These are phyloP conservation scores for Sarocladiaceae sp. DNA, from an alignment of 2,329 filamentous ascomycete genomes.

Conservation along the genomic window DNA sequence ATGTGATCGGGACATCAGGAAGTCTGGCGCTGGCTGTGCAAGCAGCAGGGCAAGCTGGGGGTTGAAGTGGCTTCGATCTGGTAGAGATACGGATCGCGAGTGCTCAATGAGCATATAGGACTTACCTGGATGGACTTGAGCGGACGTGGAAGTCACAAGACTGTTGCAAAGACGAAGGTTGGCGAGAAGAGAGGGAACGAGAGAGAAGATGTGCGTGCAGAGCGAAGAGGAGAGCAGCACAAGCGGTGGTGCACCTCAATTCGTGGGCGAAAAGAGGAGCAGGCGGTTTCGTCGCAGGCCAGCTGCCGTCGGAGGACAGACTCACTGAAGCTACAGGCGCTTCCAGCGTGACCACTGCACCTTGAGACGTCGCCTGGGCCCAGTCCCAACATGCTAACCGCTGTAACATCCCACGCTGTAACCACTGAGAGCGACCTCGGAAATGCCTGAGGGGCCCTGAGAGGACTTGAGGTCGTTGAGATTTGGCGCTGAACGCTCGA, in stretches of 20 bases:
- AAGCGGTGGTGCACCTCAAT: background rate
- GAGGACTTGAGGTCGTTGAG: too few species aligned
- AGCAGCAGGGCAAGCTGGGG: background rate
- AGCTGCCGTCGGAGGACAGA: too few species aligned
- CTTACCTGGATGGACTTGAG: background rate
- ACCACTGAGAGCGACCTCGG: background rate
- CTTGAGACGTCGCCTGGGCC: too few species aligned
- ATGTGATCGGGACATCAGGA: slow-evolving; percentile 7
- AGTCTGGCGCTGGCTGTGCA: background rate
- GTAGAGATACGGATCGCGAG: background rate
- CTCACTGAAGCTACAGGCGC: background rate
- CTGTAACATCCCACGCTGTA: background rate
- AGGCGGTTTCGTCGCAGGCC: slow-evolving; percentile 1
- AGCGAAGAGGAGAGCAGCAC: background rate
- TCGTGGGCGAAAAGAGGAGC: slow-evolving; percentile 3
- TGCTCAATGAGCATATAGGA: slow-evolving; percentile 7
- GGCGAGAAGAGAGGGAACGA: slow-evolving; percentile 7
- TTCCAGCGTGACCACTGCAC: too few species aligned
- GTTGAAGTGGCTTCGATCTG: background rate
- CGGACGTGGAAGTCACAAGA: background rate
- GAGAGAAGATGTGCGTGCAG: slow-evolving; percentile 9
- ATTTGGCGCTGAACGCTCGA: background rate
- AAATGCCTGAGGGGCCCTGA: too few species aligned
- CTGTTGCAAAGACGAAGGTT: background rate
- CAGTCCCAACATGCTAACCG: background rate